phyloP scores from a whole-genome alignment of 2,329 filamentous ascomycete genomes.

The Lachnellula subtilissima region DNA sequence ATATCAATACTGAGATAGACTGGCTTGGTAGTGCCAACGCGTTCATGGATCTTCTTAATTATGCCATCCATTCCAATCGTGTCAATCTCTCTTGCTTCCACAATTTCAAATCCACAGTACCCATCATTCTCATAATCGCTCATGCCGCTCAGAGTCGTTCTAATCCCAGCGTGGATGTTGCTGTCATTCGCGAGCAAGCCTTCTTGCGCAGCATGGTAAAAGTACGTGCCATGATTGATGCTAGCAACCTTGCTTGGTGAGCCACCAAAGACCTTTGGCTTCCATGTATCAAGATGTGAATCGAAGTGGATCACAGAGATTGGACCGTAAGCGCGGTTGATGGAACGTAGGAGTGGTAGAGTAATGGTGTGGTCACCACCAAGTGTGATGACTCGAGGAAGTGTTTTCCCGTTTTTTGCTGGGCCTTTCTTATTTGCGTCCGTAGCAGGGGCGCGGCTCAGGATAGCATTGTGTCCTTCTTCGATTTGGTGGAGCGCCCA shows the following conservation, averaged over 20 bases:
- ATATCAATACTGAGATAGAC: conserved; percentile 85
- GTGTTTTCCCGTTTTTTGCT: conserved; percentile 66
- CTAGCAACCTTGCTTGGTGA: conserved; percentile 69
- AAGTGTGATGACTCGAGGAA: conserved; percentile 77
- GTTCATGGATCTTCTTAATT: conserved; percentile 69
- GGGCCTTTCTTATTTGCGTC: conserved; percentile 62
- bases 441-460: conserved; percentile 67
- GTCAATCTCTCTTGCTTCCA: conserved; percentile 69
- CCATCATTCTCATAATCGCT: conserved; percentile 82
- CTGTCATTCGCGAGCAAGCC: conserved; percentile 75
- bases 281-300: conserved; percentile 67
- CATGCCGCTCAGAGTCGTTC: conserved; percentile 72
- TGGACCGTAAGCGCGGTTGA: conserved; percentile 57
- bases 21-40: conserved; percentile 68
- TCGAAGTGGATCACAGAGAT: conserved; percentile 60
- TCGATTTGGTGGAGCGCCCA: conserved; percentile 82
- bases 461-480: conserved; percentile 72
- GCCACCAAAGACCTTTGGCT: conserved; percentile 81
- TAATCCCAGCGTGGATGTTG: conserved; percentile 84
- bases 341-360: conserved; percentile 52
- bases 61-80: conserved; percentile 68
- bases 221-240: conserved; percentile 87
- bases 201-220: conserved; percentile 76
- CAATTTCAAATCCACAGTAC: conserved; percentile 78
- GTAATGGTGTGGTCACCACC: conserved; percentile 61